A percentile compares a stretch with the other conserved stretches of the same genome.
Conservation (phyloP, 305 asterid species). For the Plantago lanceolata region DNA sequence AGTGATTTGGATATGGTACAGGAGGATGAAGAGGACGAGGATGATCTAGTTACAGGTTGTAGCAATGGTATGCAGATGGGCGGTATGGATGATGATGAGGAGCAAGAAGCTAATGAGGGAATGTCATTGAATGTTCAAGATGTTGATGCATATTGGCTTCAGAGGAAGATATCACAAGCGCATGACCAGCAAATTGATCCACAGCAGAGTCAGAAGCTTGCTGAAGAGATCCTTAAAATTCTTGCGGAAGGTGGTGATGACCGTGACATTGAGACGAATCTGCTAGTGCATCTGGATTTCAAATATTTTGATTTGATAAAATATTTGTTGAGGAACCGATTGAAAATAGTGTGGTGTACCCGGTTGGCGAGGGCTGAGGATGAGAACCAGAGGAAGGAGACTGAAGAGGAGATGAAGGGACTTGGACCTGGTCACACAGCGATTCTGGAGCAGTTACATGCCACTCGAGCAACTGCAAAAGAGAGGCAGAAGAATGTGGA, state of each 20-base stretch:
- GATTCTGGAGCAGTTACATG: slow-evolving; percentile 84
- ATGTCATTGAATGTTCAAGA: slow-evolving; percentile 85
- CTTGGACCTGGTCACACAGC: slow-evolving; percentile 68
- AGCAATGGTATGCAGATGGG: slow-evolving; percentile 96
- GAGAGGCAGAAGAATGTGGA: slow-evolving; percentile 87
- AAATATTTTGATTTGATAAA: slow-evolving; percentile 77
- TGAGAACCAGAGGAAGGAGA: slow-evolving; percentile 68
- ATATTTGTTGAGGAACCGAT: slow-evolving; percentile 64
- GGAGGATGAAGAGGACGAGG: slow-evolving; percentile 86
- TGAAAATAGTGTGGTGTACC: slow-evolving; percentile 92
- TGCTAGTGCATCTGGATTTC: slow-evolving; percentile 73
- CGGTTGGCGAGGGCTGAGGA: slow-evolving; percentile 92
- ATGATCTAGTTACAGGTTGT: slow-evolving; percentile 49
- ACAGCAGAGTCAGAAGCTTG: slow-evolving; percentile 81
- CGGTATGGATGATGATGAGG: slow-evolving; percentile 83
- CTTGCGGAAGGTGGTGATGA: slow-evolving; percentile 91
- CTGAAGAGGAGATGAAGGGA: slow-evolving; percentile 80
- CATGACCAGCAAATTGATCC: slow-evolving; percentile 88
- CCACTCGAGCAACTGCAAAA: slow-evolving; percentile 86
- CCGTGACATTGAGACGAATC: slow-evolving; percentile 77
- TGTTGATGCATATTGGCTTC: slow-evolving; percentile 96
- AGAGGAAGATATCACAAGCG: slow-evolving; percentile 91
- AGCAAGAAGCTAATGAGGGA: slow-evolving; percentile 66
- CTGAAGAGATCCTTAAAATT: slow-evolving; percentile 80
- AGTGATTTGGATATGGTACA: slow-evolving; percentile 81